Evolutionary conservation across 1,284 basidiomycete species (phyloP).

Genomic region (Sanghuangporus baumii): DNA sequence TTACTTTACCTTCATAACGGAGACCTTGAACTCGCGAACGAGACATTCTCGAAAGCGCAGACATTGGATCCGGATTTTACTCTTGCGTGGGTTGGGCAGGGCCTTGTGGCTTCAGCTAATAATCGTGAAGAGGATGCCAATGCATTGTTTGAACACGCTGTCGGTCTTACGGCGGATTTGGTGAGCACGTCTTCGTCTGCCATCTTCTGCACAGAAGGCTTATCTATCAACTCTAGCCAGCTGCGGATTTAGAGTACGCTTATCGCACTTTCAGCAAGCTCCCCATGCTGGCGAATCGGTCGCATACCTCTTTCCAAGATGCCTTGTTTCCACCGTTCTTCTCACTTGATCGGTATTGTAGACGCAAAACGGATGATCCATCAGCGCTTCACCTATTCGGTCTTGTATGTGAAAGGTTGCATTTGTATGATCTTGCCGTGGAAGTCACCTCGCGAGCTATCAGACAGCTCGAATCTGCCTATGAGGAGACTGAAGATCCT

Average conservation of each 20-base stretch:
- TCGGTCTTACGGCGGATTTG: constrained; percentile 62
- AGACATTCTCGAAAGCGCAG: constrained; percentile 86
- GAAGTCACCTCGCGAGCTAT: constrained; percentile 63
- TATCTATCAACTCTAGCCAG: constrained; percentile 45
- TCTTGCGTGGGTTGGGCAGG: constrained; percentile 93
- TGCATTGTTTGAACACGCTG: constrained; percentile 80
- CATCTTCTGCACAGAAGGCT: constrained; percentile 4
- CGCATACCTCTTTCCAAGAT: constrained; percentile 32
- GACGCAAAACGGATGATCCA: constrained; percentile 63
- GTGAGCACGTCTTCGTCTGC: constrained; percentile 37
- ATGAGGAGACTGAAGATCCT: constrained; percentile 82
- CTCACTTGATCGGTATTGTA: constrained; percentile 73
- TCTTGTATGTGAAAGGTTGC: constrained; percentile 82
- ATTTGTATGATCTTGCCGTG: constrained; percentile 60
- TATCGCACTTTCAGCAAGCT: constrained; percentile 52
- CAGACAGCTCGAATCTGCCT: constrained; percentile 73
- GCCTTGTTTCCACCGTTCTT: constrained; percentile 72
- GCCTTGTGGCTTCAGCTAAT: constrained; percentile 69
- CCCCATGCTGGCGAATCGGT: constrained; percentile 24
- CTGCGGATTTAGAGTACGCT: constrained; percentile 81
- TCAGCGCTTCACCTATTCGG: constrained; percentile 82
- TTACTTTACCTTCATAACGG: constrained; percentile 82
- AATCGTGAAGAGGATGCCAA: constrained; percentile 60
- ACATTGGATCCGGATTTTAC: constrained; percentile 89
- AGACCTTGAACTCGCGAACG: constrained; percentile 81